Base-by-base conservation (phyloP, 495 filamentous ascomycete genomes). In the Hypomontagnella monticulosa region DNA sequence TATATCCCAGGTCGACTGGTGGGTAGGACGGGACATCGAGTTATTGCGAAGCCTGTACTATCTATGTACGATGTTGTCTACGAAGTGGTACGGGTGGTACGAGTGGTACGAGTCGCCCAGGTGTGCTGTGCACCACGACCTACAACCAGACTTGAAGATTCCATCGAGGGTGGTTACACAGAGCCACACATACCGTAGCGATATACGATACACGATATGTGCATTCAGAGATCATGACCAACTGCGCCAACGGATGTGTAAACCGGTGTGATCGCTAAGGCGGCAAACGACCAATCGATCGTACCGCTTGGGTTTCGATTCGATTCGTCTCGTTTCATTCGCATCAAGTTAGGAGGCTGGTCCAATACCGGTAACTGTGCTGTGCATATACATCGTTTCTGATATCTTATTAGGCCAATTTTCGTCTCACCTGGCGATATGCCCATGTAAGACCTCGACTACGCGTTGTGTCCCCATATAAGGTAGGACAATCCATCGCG, bases 201-300 rank as follows among this genome's bases (percentile, higher is more conserved):
- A 55, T 32, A 49, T 30, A 3, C 18, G n/a, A 50, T 27, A 36
- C 37, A 15, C 11, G 34, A 32, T 34, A 38, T 42, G 38, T 44
- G 30, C 37, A 63, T 43, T 46, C 51, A 27, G 6, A 27, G 6
- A 27, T 27, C 23, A 27, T 27, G 23, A 27, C 23, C 23, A 27
- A 27, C 23, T 27, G 23, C 23, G 23, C 23, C 23, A 27, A 56
- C 20, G 42, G 8, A 46, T 49, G 4, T 30, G 19, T 47, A 42
- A 36, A 59, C 64, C 64, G 64, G 64, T 67, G 64, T 67, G 58
- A 54, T 59, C 38, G 33, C 53, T 18, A 36, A 44, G 54, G 54
- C 65, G 59, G 43, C 59, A 67, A 58, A 46, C 53, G 54, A 53
- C 42, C 61, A 67, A 54, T 61, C 7, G 58, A 50, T 55, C 47